These are phyloP conservation scores for Boletales sp. DNA, from an alignment of 768 basidiomycete species.

Conservation along the genomic window DNA sequence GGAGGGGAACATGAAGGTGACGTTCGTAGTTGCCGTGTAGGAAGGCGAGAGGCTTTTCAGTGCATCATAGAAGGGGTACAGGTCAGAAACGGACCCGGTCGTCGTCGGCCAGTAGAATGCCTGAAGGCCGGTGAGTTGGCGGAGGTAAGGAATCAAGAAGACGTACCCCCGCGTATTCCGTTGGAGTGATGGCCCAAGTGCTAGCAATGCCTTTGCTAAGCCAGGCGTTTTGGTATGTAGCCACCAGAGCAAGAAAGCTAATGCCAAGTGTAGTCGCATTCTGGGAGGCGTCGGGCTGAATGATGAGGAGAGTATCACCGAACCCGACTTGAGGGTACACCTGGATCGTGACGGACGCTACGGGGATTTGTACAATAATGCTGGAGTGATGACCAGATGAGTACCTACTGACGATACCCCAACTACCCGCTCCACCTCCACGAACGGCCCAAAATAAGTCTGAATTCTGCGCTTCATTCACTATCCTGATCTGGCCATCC, in stretches of 20 bases:
- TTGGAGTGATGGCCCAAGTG: background rate
- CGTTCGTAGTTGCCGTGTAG: constrained; percentile 17
- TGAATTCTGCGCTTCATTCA: constrained; percentile 38
- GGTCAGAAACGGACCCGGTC: background rate
- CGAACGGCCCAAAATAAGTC: constrained; percentile 56
- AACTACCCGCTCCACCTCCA: constrained; percentile 53
- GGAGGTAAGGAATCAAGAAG: background rate
- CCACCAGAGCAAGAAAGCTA: constrained; percentile 14
- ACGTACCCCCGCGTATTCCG: constrained; percentile 14
- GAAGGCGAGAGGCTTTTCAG: constrained; percentile 7
- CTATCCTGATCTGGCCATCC: constrained; percentile 35
- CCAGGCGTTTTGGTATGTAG: constrained; percentile 18
- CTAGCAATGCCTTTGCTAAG: constrained; percentile 11
- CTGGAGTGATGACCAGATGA: no score
- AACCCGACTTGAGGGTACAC: constrained; percentile 8
- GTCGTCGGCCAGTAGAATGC: constrained; percentile 15
- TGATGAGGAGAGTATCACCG: constrained; percentile 9
- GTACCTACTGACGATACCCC: constrained; percentile 38
- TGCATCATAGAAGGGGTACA: constrained; percentile 19
- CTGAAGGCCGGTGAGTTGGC: constrained; percentile 1
- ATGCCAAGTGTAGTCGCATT: constrained; percentile 13
- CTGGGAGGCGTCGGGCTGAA: constrained; percentile 9
- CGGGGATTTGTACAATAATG: background rate
- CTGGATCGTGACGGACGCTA: constrained; percentile 18
- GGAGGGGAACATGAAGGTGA: constrained; percentile 15